Conservation (phyloP, 495 filamentous ascomycete species). For the Aspergillus cavernicola region DNA sequence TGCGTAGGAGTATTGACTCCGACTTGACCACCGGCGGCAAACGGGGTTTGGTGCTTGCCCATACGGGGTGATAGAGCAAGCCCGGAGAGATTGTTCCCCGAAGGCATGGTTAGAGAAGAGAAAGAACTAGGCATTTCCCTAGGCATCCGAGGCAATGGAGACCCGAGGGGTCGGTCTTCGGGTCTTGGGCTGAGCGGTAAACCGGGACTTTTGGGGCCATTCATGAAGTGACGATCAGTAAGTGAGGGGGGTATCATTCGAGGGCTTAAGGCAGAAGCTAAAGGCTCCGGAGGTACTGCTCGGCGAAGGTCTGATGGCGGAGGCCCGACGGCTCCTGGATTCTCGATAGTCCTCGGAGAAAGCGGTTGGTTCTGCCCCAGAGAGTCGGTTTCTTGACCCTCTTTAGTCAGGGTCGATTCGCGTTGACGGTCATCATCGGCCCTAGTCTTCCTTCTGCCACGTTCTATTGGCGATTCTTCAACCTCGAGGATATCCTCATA, state of each 20-base stretch:
- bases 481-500: constrained; percentile 73
- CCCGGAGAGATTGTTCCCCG: constrained; percentile 52
- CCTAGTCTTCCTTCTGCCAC: constrained; percentile 80
- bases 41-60: constrained; percentile 60
- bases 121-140: constrained; percentile 45
- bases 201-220: constrained; percentile 76
- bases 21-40: constrained; percentile 31
- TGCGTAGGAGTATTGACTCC: constrained; percentile 9
- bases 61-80: constrained; percentile 71
- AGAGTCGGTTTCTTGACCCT: constrained; percentile 32
- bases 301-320: constrained; percentile 23
- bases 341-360: not conserved
- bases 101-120: constrained; percentile 64
- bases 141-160: constrained; percentile 65
- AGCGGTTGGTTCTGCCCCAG: not conserved
- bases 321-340: not conserved
- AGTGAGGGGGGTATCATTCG: constrained; percentile 19
- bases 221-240: constrained; percentile 33
- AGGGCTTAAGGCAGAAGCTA: constrained; percentile 36
- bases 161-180: constrained; percentile 65
- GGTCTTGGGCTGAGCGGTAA: constrained; percentile 87
- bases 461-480: constrained; percentile 57
- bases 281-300: constrained; percentile 27
- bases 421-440: constrained; percentile 84
- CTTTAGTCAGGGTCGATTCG: constrained; percentile 59